These are phyloP conservation scores for Neofusicoccum kwambonambiense DNA, from an alignment of 2,329 filamentous ascomycete genomes.

Conservation along the genomic window DNA sequence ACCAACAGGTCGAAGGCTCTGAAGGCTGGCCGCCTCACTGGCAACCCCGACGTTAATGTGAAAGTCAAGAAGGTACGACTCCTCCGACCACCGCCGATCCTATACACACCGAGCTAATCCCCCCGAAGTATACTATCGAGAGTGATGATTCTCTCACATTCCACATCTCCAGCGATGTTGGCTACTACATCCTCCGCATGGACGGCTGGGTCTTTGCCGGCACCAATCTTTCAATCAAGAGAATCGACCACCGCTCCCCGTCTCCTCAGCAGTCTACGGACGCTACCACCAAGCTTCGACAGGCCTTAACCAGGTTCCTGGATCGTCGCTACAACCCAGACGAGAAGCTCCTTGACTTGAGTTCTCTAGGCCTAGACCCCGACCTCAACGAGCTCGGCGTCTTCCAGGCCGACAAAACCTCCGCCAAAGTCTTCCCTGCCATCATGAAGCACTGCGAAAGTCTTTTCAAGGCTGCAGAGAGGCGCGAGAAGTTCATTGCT, in stretches of 20 bases:
- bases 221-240: constrained; percentile 37
- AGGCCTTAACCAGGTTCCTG: constrained; percentile 66
- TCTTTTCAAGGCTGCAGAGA: constrained; percentile 72
- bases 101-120: too few species aligned
- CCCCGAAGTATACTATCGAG: constrained; percentile 31
- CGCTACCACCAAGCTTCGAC: constrained; percentile 25
- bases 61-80: not conserved
- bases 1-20: constrained; percentile 25
- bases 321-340: constrained; percentile 69
- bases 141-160: constrained; percentile 36
- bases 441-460: constrained; percentile 83
- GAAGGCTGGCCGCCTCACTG: constrained; percentile 23
- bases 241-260: constrained; percentile 18
- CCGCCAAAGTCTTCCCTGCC: constrained; percentile 86
- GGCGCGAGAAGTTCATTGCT: constrained; percentile 75
- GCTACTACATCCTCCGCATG: constrained; percentile 35
- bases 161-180: constrained; percentile 37
- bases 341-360: constrained; percentile 78
- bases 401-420: constrained; percentile 64
- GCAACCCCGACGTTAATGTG: constrained; percentile 32
- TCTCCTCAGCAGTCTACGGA: not conserved
- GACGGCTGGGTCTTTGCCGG: constrained; percentile 43
- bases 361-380: constrained; percentile 70
- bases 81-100: not conserved
- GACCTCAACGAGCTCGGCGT: constrained; percentile 72